Base-by-base conservation (phyloP, 176 grass and related monocot genomes). In the Hordeum vulgare region DNA sequence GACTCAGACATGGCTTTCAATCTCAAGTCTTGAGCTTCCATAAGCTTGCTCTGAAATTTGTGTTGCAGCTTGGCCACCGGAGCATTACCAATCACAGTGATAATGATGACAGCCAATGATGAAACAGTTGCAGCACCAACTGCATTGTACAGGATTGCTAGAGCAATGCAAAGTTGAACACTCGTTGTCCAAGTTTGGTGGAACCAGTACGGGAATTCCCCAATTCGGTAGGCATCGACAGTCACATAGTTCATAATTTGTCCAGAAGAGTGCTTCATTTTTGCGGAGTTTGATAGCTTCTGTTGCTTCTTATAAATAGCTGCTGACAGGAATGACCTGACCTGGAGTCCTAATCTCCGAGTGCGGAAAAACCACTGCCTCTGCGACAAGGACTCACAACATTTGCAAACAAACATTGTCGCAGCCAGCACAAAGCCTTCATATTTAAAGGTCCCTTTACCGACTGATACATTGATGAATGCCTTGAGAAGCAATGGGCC, bases 231-330 rank as follows among this genome's bases (percentile, higher is more conserved):
- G 11, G 86, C 95, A 75, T 98, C 95, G 6, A 98, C 95, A 1
- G 89, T 98, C 42, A 98, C 86, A 82, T 98, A 95, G 74, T 95
- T 98, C 90, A 93, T 95, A 45, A 98, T 98, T 82, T 93, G 66
- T n/a, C 95, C 95, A 14, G 92, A 93, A 80, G 92, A 98, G 80
- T 98, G 89, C 25, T 77, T 84, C 77, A 88, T 49, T 80, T 95
- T 98, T 18, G 90, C 95, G 18, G 70, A 88, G 62, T 90, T 98
- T 26, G 95, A 93, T 36, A 93, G 59, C 54, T 84, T 90, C 25
- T 93, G 87, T 61, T 95, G 95, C 81, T 98, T 98, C 85, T 88
- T 92, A 77, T 93, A 98, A 49, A 95, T 88, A 51, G 86, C 86
- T 35, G 90, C 95, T 25, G 95, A 98, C 14, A 98, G 59, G 41